These are phyloP conservation scores for Tritrichomonas foetus DNA, from an alignment of 208 protist genomes.

Conservation along the genomic window DNA sequence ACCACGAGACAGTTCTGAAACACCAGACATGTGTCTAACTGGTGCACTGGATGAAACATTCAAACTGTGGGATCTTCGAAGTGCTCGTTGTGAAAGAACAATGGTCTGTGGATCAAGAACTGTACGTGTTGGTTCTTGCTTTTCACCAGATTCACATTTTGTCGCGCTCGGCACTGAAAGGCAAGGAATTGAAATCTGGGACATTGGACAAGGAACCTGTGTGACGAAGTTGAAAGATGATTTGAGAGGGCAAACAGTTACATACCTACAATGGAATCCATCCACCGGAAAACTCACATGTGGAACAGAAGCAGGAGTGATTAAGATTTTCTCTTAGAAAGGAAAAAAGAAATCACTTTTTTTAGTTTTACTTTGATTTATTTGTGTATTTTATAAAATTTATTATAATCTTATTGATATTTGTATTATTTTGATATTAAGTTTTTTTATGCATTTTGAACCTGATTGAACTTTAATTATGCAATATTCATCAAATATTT, in stretches of 20 bases:
- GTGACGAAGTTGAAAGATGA: not conserved
- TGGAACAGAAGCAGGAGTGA: not conserved
- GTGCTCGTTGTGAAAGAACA: constrained; percentile 32
- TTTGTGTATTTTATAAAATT: too few relatives aligned
- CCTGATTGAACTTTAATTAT: too few relatives aligned
- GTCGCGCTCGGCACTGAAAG: not conserved
- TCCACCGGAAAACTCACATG: not conserved
- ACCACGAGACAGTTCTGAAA: not conserved
- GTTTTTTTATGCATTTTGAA: too few relatives aligned
- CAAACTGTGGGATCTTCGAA: not conserved
- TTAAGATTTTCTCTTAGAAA: not conserved
- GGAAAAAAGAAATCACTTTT: too few relatives aligned
- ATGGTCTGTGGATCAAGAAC: not conserved
- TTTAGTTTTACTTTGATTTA: too few relatives aligned
- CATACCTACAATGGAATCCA: constrained; percentile 1
- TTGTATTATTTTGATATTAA: too few relatives aligned
- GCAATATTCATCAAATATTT: too few relatives aligned
- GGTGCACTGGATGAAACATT: not conserved
- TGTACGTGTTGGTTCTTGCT: not conserved
- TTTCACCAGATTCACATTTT: not conserved
- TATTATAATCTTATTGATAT: too few relatives aligned
- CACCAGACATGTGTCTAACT: not conserved
- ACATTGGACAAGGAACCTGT: not conserved
- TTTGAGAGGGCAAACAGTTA: not conserved
- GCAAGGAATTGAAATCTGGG: constrained; percentile 3